Base-by-base conservation (phyloP, 2,329 filamentous ascomycete genomes). In the Sphaerulina vaccinii region DNA sequence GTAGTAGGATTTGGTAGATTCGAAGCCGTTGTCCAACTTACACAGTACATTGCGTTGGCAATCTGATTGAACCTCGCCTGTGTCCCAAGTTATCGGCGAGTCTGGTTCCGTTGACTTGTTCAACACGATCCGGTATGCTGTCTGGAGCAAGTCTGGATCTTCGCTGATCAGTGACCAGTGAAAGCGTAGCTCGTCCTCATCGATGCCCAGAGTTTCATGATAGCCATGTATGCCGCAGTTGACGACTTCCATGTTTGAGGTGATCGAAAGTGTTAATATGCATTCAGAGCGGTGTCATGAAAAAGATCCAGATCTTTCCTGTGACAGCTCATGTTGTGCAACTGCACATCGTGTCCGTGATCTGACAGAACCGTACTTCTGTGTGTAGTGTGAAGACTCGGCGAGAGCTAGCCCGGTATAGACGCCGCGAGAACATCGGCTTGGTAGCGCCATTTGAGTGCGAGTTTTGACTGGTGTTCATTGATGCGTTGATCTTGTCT, bases 141-240 rank as follows among this genome's bases (percentile, higher is more conserved):
- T 27, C 19, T 38, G 44, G 3, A 13, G n/a, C 6, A n/a, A 15
- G 13, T 48, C 36, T 2, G 22, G 21, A 5, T 21, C 18, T 10
- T 9, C n/a, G 44, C 35, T 39, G 19, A 15, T 38, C 11, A 39
- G 16, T 10, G 44, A 38, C 35, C 44, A 48, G 21, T 48, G 70
- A 47, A 73, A 64, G 23, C 67, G 66, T 10, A 73, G 59, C 37
- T 68, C 62, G 38, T 73, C 69, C 3, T 66, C 62, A 48, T 73
- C 71, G 47, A 73, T 70, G 3, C 71, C 71, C 6, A 72, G 55
- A 2, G 65, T 62, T 57, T 73, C 70, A 35, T 69, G 64, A 45
- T 70, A 74, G 45, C 65, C 68, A 45, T 73, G 70, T 15, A 73
- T 72, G 18, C 71, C 70, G 49, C 69, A 71, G 13, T 58, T 56